These are phyloP conservation scores for Acidomyces sp. DNA, from an alignment of 495 filamentous ascomycete genomes.

Conservation along the genomic window DNA sequence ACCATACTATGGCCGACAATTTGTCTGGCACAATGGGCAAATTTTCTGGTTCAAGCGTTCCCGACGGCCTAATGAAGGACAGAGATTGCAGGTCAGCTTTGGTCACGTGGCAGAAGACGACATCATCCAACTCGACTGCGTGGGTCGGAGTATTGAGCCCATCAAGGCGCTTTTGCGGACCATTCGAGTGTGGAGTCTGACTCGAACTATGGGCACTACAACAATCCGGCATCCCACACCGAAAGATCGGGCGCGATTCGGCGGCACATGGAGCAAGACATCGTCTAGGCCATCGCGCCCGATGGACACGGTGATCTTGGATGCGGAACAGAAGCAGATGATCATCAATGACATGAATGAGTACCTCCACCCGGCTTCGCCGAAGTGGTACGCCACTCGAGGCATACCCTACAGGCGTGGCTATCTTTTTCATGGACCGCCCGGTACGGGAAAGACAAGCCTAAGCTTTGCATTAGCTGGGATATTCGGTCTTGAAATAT, in stretches of 20 bases:
- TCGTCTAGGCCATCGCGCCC: slow-evolving; percentile 60
- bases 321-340: slow-evolving; percentile 54
- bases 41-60: slow-evolving; percentile 31
- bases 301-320: slow-evolving; percentile 73
- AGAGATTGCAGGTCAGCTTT: slow-evolving; percentile 14
- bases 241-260: slow-evolving; percentile 30
- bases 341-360: slow-evolving; percentile 76
- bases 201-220: slow-evolving; percentile 33
- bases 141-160: slow-evolving; percentile 41
- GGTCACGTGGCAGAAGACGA: slow-evolving; percentile 30
- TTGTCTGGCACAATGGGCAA: slow-evolving; percentile 15
- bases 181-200: slow-evolving; percentile 31
- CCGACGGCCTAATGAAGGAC: slow-evolving; percentile 20
- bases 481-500: slow-evolving; percentile 55
- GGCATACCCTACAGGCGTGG: slow-evolving; percentile 36
- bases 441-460: slow-evolving; percentile 32
- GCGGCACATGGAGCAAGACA: slow-evolving; percentile 45
- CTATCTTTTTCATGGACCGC: slow-evolving; percentile 32
- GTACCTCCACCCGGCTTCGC: slow-evolving; percentile 61
- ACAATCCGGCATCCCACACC: slow-evolving; percentile 36
- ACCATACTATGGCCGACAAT: slow-evolving; percentile 33
- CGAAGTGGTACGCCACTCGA: slow-evolving; percentile 61
- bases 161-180: slow-evolving; percentile 49
- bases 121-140: slow-evolving; percentile 33
- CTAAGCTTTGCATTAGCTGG: slow-evolving; percentile 52